A percentile compares a stretch with the other conserved stretches of the same genome.
Conservation (phyloP, 2,329 filamentous ascomycete genomes). For the Trichophyton mentagrophytes region DNA sequence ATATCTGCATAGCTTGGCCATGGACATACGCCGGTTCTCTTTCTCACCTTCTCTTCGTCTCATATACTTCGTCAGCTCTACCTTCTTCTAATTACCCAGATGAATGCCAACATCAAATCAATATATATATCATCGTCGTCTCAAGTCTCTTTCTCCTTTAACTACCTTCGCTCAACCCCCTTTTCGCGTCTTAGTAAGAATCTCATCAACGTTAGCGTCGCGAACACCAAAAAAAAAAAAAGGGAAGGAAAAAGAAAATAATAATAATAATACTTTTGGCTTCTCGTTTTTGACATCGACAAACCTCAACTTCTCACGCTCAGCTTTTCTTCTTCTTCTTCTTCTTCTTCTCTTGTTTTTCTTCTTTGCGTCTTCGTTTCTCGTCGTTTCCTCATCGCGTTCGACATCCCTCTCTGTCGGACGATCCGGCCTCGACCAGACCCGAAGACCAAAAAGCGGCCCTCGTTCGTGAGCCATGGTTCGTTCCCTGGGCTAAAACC, state of each 20-base stretch:
- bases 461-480: constrained; percentile 23
- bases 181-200: background rate
- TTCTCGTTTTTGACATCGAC: background rate
- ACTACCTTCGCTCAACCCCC: background rate
- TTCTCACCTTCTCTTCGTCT: too few species aligned
- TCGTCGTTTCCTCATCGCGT: background rate
- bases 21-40: too few species aligned
- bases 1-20: background rate
- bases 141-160: background rate
- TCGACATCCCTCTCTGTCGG: background rate
- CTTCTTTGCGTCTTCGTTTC: background rate
- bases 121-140: too few species aligned
- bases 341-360: background rate
- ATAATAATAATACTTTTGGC: background rate
- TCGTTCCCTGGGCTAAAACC: constrained; percentile 18
- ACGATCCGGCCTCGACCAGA: background rate
- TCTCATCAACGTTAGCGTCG: background rate
- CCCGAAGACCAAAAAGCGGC: background rate
- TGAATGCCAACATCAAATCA: too few species aligned
- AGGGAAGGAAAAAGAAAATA: too few species aligned
- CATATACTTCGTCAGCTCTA: too few species aligned
- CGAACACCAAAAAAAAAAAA: too few species aligned
- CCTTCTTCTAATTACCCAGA: too few species aligned
- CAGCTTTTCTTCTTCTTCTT: background rate
- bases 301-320: background rate